A percentile compares a stretch with the other conserved stretches of the same genome.
Conservation (phyloP, 371 early-diverging fungal genomes). For the Syncephalastrum racemosum region DNA sequence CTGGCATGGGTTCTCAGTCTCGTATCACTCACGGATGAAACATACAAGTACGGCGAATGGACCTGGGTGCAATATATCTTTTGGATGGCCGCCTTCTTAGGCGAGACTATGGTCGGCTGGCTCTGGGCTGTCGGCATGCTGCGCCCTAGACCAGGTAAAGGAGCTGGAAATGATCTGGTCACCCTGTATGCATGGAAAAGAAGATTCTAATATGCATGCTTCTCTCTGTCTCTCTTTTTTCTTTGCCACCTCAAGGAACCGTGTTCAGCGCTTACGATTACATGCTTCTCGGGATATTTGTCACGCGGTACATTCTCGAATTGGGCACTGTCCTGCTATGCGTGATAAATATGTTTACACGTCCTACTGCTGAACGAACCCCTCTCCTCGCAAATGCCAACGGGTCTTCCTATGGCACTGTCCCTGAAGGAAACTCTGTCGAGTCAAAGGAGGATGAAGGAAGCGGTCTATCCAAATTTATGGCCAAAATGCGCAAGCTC, state of each 20-base stretch:
- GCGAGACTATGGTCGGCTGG: constrained; percentile 41
- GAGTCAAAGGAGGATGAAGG: neutral
- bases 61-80: constrained; percentile 48
- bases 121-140: constrained; percentile 35
- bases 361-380: constrained; percentile 8
- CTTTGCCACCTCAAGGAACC: constrained; percentile 20
- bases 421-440: constrained; percentile 1
- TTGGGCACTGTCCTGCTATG: constrained; percentile 17
- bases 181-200: neutral
- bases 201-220: neutral
- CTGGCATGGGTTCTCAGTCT: constrained; percentile 39
- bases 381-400: constrained; percentile 14
- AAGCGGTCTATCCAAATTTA: constrained; percentile 48
- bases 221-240: neutral
- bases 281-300: constrained; percentile 24
- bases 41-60: constrained; percentile 39
- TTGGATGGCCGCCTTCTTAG: constrained; percentile 30
- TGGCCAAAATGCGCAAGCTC: constrained; percentile 59
- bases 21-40: constrained; percentile 28
- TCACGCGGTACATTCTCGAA: constrained; percentile 31
- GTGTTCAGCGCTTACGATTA: constrained; percentile 33
- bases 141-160: constrained; percentile 37
- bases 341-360: constrained; percentile 28
- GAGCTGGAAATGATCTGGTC: neutral
- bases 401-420: constrained; percentile 20